phyloP scores from a whole-genome alignment of 768 basidiomycete genomes.

The Gautieria morchelliformis region DNA sequence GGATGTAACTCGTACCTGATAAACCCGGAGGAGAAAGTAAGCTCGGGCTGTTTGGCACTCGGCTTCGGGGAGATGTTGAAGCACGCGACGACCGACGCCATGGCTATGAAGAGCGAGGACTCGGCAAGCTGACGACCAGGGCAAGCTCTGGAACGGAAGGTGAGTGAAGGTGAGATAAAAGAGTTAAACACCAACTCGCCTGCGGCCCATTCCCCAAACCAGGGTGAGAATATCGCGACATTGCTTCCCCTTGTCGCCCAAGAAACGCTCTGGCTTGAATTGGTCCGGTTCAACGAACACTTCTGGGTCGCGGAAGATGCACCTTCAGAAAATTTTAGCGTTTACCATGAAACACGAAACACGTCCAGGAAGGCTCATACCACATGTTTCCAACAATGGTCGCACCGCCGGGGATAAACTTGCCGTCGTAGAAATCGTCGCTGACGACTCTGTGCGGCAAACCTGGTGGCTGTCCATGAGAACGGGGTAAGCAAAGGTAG shows the following conservation, averaged over 20 bases:
- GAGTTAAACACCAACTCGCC: background rate
- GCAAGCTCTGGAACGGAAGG: conserved; percentile 15
- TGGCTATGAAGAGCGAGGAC: conserved; percentile 10
- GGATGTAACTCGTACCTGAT: background rate
- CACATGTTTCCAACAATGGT: conserved; percentile 4
- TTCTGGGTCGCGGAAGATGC: background rate
- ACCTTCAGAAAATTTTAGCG: background rate
- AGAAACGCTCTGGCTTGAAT: conserved; percentile 17
- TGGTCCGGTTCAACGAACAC: conserved; percentile 12
- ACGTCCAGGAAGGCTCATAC: background rate
- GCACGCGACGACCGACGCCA: conserved; percentile 12
- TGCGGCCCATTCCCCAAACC: conserved; percentile 5
- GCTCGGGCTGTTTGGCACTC: background rate
- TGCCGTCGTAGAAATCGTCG: conserved; percentile 7
- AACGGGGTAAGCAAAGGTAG: background rate
- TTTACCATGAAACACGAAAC: background rate
- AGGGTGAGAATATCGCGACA: background rate
- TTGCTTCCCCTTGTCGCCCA: background rate
- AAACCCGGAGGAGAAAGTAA: conserved; percentile 2
- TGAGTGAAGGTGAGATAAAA: conserved; percentile 7
- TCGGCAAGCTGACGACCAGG: conserved; percentile 16
- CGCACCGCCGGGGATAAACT: background rate
- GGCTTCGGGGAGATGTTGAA: conserved; percentile 9
- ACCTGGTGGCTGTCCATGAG: background rate
- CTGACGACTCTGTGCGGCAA: conserved; percentile 2